phyloP scores from a whole-genome alignment of 495 filamentous ascomycete genomes.

The Halenospora varia region DNA sequence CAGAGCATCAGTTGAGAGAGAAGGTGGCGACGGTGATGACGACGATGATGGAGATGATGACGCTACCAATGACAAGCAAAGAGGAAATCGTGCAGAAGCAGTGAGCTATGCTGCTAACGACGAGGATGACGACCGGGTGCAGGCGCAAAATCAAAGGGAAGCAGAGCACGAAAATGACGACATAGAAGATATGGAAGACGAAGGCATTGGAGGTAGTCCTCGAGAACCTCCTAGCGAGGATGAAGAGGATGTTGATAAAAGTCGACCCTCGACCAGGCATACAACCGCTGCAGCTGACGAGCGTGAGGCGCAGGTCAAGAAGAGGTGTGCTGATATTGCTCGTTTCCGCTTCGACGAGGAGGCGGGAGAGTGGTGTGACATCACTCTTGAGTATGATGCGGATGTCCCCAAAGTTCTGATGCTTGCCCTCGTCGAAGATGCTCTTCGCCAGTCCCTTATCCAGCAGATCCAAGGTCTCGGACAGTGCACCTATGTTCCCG shows the following conservation, averaged over 20 bases:
- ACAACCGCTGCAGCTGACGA: slow-evolving; percentile 32
- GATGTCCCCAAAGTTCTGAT: slow-evolving; percentile 87
- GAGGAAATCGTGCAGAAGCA: slow-evolving; percentile 69
- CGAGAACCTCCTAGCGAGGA: slow-evolving; percentile 41
- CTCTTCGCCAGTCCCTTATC: slow-evolving; percentile 71
- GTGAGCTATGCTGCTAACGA: slow-evolving; percentile 89
- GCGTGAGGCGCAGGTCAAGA: slow-evolving; percentile 64
- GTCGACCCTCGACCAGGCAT: slow-evolving; percentile 22
- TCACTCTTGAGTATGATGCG: slow-evolving; percentile 80
- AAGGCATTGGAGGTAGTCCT: slow-evolving; percentile 51
- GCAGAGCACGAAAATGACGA: slow-evolving; percentile 46
- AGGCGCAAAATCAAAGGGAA: slow-evolving; percentile 48
- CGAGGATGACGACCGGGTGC: slow-evolving; percentile 81
- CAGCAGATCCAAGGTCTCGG: slow-evolving; percentile 77
- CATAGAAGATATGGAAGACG: slow-evolving; percentile 45
- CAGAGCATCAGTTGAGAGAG: slow-evolving; percentile 38
- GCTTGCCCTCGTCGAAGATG: slow-evolving; percentile 79
- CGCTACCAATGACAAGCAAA: slow-evolving; percentile 74
- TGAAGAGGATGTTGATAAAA: slow-evolving; percentile 24
- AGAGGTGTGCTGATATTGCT: slow-evolving; percentile 58
- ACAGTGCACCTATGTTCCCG: slow-evolving; percentile 63
- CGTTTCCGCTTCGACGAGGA: slow-evolving; percentile 77
- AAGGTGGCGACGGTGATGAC: slow-evolving; percentile 58
- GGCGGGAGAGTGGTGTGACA: slow-evolving; percentile 67
- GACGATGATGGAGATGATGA: slow-evolving; percentile 80